Conservation (phyloP, 495 filamentous ascomycete species). For the Xylaria cubensis region DNA sequence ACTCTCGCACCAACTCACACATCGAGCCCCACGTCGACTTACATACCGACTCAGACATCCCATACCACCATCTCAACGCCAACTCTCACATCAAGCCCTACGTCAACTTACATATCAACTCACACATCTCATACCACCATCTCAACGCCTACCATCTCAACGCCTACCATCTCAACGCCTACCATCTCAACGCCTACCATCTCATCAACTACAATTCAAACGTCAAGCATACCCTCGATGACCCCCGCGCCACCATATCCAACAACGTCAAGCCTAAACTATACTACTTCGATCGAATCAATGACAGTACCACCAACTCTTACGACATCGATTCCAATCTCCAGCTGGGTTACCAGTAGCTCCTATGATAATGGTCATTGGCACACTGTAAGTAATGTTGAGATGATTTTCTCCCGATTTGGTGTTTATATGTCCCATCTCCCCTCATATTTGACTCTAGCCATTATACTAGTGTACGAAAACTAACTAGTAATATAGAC, state of each 20-base stretch:
- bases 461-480: not conserved
- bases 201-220: conserved; percentile 15
- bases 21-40: not conserved
- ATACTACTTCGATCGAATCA: conserved; percentile 16
- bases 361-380: conserved; percentile 44
- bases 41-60: conserved; percentile 22
- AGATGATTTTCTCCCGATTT: not conserved
- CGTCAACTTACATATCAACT: conserved; percentile 20
- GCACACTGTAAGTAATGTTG: conserved; percentile 40
- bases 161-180: too few species aligned
- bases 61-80: conserved; percentile 13
- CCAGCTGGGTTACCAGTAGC: conserved; percentile 32
- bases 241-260: conserved; percentile 24
- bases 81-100: conserved; percentile 15
- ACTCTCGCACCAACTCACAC: conserved; percentile 2
- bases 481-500: conserved; percentile 22
- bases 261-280: conserved; percentile 21
- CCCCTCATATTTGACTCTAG: not conserved
- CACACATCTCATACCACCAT: conserved; percentile 21
- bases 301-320: not conserved
- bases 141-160: too few species aligned
- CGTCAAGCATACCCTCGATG: conserved; percentile 1
- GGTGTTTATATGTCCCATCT: not conserved
- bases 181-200: too few species aligned
- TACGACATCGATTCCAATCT: conserved; percentile 30